These are phyloP conservation scores for Aspergillus clavatus DNA, from an alignment of 2,329 filamentous ascomycete genomes.

Conservation along the genomic window DNA sequence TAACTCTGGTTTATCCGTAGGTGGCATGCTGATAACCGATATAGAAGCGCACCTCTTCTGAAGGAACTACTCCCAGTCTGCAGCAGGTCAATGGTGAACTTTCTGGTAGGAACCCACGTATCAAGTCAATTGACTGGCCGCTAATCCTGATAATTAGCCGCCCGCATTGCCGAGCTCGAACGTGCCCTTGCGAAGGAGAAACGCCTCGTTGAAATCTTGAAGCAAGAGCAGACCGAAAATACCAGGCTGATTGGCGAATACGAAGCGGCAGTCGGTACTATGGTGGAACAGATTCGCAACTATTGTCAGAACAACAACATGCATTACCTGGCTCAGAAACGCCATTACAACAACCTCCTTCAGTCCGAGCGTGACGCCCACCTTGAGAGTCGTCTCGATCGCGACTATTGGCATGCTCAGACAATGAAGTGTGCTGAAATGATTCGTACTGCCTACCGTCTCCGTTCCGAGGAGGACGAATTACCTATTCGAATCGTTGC, in stretches of 20 bases:
- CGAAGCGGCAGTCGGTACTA: slow-evolving; percentile 43
- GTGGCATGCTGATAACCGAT: slow-evolving; percentile 9
- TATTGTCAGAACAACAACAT: slow-evolving; percentile 48
- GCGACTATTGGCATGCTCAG: slow-evolving; percentile 47
- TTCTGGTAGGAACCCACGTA: slow-evolving; percentile 27
- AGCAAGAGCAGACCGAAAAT: slow-evolving; percentile 46
- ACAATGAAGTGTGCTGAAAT: slow-evolving; percentile 46
- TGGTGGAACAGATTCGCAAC: slow-evolving; percentile 49
- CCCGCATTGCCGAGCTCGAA: slow-evolving; percentile 47
- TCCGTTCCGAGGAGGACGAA: slow-evolving; percentile 47
- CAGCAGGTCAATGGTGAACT: slow-evolving; percentile 45
- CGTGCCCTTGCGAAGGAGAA: slow-evolving; percentile 45
- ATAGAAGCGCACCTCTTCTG: slow-evolving; percentile 41
- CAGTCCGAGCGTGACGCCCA: slow-evolving; percentile 49
- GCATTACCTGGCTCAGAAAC: slow-evolving; percentile 44
- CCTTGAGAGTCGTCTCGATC: slow-evolving; percentile 45
- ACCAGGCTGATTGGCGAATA: slow-evolving; percentile 46
- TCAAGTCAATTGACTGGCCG: neutral
- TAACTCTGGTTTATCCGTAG: neutral
- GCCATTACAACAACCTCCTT: slow-evolving; percentile 47
- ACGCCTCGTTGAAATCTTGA: slow-evolving; percentile 38
- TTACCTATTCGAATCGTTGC: slow-evolving; percentile 41
- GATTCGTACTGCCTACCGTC: slow-evolving; percentile 44
- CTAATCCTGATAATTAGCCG: slow-evolving; percentile 26
- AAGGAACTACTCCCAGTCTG: slow-evolving; percentile 36